Conservation (phyloP, 192 early-diverging fungal genomes). For the Umbelopsis ramanniana region DNA sequence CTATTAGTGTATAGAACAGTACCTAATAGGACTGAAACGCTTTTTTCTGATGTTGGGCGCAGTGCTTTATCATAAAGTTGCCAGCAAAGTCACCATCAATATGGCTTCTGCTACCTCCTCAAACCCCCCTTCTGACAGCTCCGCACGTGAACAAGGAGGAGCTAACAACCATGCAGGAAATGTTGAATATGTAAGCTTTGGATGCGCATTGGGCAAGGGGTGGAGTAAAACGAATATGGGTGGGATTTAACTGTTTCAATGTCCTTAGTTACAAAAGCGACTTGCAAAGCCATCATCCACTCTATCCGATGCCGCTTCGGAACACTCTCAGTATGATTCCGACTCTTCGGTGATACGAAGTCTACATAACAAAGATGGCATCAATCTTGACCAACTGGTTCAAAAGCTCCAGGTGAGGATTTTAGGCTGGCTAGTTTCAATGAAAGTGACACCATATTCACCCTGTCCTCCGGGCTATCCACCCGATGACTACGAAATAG, state of each 20-base stretch:
- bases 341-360: not conserved
- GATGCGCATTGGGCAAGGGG: not conserved
- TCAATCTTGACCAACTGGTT: slow-evolving; percentile 4
- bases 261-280: slow-evolving; percentile 5
- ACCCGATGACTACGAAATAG: not conserved
- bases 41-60: not conserved
- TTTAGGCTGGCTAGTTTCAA: not conserved
- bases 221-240: not conserved
- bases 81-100: slow-evolving; percentile 30
- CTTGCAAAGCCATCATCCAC: not conserved
- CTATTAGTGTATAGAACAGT: no score
- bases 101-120: not conserved
- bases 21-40: not conserved
- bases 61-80: slow-evolving; percentile 44
- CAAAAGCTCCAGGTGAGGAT: slow-evolving; percentile 8
- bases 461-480: not conserved
- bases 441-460: not conserved
- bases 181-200: slow-evolving; percentile 10
- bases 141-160: slow-evolving; percentile 26
- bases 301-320: not conserved
- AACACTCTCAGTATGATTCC: not conserved
- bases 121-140: slow-evolving; percentile 7
- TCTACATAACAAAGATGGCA: not conserved
- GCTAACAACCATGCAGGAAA: slow-evolving; percentile 21
- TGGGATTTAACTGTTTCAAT: slow-evolving; percentile 25